These are phyloP conservation scores for Flaveria sonorensis DNA, from an alignment of 129 eudicot genomes.

Conservation along the genomic window DNA sequence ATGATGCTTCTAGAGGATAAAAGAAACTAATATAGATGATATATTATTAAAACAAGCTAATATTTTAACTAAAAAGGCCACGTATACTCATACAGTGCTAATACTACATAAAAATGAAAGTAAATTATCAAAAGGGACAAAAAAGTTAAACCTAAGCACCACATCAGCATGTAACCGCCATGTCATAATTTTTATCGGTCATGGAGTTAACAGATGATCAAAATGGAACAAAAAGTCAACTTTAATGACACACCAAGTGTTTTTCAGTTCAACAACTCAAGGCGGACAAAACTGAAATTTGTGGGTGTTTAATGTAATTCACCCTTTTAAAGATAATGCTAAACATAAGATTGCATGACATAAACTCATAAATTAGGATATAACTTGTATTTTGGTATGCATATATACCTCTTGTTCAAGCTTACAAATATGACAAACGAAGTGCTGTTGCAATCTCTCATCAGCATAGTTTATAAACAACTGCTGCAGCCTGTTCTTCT, in stretches of 20 bases:
- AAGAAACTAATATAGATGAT: background rate
- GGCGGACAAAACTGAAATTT: background rate
- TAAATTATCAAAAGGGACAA: background rate
- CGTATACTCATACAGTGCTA: background rate
- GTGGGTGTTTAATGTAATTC: background rate
- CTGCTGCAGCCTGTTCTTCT: slow-evolving; percentile 94
- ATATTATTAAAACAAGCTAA: background rate
- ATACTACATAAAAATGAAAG: background rate
- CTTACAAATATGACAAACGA: slow-evolving; percentile 79
- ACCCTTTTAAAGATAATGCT: background rate
- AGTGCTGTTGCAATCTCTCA: slow-evolving; percentile 94
- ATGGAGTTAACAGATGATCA: background rate
- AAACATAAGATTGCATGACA: background rate
- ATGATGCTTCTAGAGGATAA: background rate
- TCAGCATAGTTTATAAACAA: slow-evolving; percentile 91
- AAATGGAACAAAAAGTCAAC: background rate
- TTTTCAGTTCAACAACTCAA: background rate
- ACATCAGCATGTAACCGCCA: slow-evolving; percentile 1
- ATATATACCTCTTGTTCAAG: slow-evolving; percentile 82
- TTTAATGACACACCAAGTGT: background rate
- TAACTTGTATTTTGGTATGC: background rate
- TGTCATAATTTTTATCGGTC: background rate
- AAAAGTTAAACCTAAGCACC: background rate
- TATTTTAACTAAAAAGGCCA: background rate
- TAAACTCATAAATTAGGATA: background rate